A percentile compares a stretch with the other conserved stretches of the same genome.
These are phyloP conservation scores for Phylloporus rhodoxanthus DNA, from an alignment of 768 basidiomycete genomes.

Conservation along the genomic window DNA sequence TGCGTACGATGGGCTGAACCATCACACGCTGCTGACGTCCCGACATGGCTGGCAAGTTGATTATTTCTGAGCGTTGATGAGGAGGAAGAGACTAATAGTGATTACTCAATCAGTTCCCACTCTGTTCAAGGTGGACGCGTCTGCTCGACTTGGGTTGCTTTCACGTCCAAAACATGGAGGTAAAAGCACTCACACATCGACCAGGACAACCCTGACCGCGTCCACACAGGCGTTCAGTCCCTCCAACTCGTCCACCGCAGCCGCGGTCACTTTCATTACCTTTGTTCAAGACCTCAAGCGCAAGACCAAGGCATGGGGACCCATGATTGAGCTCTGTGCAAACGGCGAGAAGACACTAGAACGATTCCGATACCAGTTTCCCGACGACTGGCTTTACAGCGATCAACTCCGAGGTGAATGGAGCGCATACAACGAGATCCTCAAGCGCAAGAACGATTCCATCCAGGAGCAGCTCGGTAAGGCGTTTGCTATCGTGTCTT, in stretches of 20 bases:
- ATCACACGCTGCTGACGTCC: constrained; percentile 93
- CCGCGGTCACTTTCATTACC: constrained; percentile 97
- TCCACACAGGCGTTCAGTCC: constrained; percentile 56
- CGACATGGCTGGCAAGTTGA: constrained; percentile 58
- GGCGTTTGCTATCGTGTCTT: constrained; percentile 18
- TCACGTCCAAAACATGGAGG: constrained; percentile 29
- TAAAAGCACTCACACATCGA: constrained; percentile 1
- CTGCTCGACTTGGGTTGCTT: constrained; percentile 1
- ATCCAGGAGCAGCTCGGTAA: constrained; percentile 96
- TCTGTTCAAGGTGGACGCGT: constrained; percentile 15
- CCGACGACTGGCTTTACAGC: constrained; percentile 96
- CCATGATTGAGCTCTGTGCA: constrained; percentile 91
- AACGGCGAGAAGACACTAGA: constrained; percentile 97
- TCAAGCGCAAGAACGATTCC: constrained; percentile 95
- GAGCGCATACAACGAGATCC: constrained; percentile 96
- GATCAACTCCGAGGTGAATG: constrained; percentile 97
- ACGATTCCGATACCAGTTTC: constrained; percentile 94
- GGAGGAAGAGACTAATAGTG: not conserved
- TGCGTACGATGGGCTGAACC: constrained; percentile 97
- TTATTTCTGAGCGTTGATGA: constrained; percentile 6
- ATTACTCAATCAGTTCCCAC: constrained; percentile 26
- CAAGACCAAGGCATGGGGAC: constrained; percentile 94
- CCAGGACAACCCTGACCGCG: constrained; percentile 5
- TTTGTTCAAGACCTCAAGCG: constrained; percentile 99
- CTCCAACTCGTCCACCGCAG: constrained; percentile 89